phyloP scores from a whole-genome alignment of 768 basidiomycete species.

The Psilocybe subaeruginosa region DNA sequence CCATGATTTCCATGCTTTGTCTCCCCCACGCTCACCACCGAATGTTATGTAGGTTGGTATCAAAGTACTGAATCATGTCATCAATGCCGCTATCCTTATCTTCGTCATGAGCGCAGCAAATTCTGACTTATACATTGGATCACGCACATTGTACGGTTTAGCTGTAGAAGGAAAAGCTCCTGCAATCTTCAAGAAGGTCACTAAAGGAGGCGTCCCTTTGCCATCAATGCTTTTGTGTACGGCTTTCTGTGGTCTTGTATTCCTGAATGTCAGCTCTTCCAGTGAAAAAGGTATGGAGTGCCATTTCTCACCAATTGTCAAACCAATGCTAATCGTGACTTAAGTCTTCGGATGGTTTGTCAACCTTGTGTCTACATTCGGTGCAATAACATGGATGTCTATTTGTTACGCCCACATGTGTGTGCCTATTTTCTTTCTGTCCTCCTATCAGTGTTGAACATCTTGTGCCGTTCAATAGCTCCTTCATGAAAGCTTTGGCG shows the following conservation, averaged over 20 bases:
- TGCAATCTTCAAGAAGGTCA: slow-evolving; percentile 44
- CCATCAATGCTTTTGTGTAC: slow-evolving; percentile 58
- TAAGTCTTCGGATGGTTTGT: slow-evolving; percentile 55
- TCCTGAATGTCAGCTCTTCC: slow-evolving; percentile 55
- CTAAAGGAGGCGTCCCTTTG: slow-evolving; percentile 50
- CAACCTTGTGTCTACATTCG: slow-evolving; percentile 50
- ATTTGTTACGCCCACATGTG: slow-evolving; percentile 67
- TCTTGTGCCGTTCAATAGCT: slow-evolving; percentile 24
- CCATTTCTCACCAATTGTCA: slow-evolving; percentile 23
- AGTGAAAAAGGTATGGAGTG: slow-evolving; percentile 47
- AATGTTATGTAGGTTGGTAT: slow-evolving; percentile 48
- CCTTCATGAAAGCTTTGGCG: slow-evolving; percentile 47
- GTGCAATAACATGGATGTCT: slow-evolving; percentile 51
- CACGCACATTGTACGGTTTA: slow-evolving; percentile 50
- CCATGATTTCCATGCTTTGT: neutral
- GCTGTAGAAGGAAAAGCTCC: slow-evolving; percentile 55
- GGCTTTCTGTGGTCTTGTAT: slow-evolving; percentile 57
- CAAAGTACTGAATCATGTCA: slow-evolving; percentile 60
- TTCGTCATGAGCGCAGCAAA: slow-evolving; percentile 70
- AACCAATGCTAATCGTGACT: slow-evolving; percentile 23
- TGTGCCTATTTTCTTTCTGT: slow-evolving; percentile 18
- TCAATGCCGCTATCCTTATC: slow-evolving; percentile 65
- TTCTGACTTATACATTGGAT: slow-evolving; percentile 61
- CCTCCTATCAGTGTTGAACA: neutral
- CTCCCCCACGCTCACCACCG: neutral